Base-by-base conservation (phyloP, 2,329 filamentous ascomycete species). In the Xylaria sp. region DNA sequence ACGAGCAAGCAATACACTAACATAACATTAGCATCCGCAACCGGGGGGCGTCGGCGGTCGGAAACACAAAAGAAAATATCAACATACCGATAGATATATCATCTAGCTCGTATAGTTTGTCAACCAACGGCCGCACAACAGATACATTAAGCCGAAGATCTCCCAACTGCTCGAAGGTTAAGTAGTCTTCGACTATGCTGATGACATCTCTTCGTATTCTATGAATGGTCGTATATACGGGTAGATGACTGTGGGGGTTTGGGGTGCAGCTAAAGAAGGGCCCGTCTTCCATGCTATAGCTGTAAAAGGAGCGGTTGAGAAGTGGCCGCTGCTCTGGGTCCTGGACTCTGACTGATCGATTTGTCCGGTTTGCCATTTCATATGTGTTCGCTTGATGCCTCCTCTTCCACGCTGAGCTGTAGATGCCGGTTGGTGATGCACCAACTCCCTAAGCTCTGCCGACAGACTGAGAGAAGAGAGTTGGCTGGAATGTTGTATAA, bases 71-170 rank as follows among this genome's bases (percentile, higher is more conserved):
- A 25, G 39, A 48, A 75, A 10, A 37, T 28, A 37, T 10, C 34
- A 37, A 10, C 84, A 72, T 81, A 91, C 90, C 87, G 65, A 94
- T 90, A 1, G 92, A 95, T 48, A 94, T 90, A 82, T 96, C 93
- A 68, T 93, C 87, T 68, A 90, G 86, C 75, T 92, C 90, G 78
- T 94, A 96, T 9, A 95, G 86, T 78, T 93, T 91, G 78, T 96
- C 92, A n/a, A 96, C 92, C 32, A 96, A 82, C 0, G 93, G 93
- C 67, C 93, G 88, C 23, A 96, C 90, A 54, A 96, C 90, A 1
- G 91, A 87, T 60, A 93, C 87, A 78, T 96, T 96, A 84, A 96
- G 94, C 68, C 92, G 88, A 65, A 94, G 90, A 78, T 94, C 92
- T 76, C 91, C 88, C 71, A 97, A 83, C 82, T 96, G 93, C 74